Base-by-base conservation (phyloP, 78 protist genomes). In the Capsaspora owczarzaki region DNA sequence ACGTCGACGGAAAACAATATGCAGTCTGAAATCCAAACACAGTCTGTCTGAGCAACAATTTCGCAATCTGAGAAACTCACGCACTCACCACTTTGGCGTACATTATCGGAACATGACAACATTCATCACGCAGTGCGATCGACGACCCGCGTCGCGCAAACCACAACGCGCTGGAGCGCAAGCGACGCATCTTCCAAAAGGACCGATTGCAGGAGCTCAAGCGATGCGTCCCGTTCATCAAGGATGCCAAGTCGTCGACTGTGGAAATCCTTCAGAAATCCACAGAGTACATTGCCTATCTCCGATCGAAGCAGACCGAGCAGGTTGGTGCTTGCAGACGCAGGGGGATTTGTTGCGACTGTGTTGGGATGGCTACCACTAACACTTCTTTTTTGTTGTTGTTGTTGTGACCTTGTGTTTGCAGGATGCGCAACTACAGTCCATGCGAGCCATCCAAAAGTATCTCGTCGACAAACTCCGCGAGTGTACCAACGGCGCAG, bases 131-230 rank as follows among this genome's bases (percentile, higher is more conserved):
- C n/a, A n/a, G n/a, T n/a, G n/a, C n/a, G n/a, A n/a, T n/a, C n/a
- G 66, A 56, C 38, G 82, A 78, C 47, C 29, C 82, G 22, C 56
- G 61, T 40, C 82, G 82, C 16, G 61, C 69, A 6, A 78, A 78
- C 44, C 82, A 78, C 69, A 78, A 78, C 31, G 82, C 82, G 20
- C 82, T 78, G 51, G 82, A 78, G n/a, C 63, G 82, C 20, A 78
- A 78, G 82, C 63, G 82, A 2, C 61, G 82, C 40, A 41, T 78
- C 29, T 33, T 78, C 23, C 82, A 78, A 37, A 78, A 78, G 74
- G 82, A 78, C 2, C 61, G 82, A 20, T 29, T 78, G 44, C 70
- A 78, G 68, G 80, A 43, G 44, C 69, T 27, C 29, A n/a, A 44
- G 27, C 46, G 12, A 19, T 37, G 40, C 41, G 71, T 78, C 33